Base-by-base conservation (phyloP, 2,329 filamentous ascomycete species). In the Colletotrichum tofieldiae region DNA sequence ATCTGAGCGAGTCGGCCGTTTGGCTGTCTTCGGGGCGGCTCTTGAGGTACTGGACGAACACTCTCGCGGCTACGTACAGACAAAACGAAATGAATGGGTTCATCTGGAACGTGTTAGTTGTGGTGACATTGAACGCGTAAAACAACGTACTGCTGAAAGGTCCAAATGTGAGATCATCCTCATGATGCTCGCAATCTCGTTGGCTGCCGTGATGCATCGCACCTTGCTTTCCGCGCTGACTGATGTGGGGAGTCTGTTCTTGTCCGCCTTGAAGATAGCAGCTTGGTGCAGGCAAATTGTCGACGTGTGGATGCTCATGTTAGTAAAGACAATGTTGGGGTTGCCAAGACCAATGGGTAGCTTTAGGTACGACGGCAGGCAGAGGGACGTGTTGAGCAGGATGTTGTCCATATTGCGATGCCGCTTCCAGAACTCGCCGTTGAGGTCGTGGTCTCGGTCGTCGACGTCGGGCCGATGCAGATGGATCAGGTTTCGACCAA, bases 211-310 rank as follows among this genome's bases (percentile, higher is more conserved):
- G 71, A 98, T 94, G 77, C 96, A 98, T 73, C 96, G 90, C 18
- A 96, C 90, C 81, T 98, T 98, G 81, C 95, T 98, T 79, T 98
- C 96, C 1, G 93, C 91, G 74, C 93, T 92, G 58, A 98, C 92
- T 23, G 93, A 92, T 1, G 89, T 85, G 0, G 94, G 92, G 73
- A 98, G 85, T 65, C 91, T 90, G 81, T 98, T 93, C 83, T 95
- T 96, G 77, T 98, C 96, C 0, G 95, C 95, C 80, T 98, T 98
- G 87, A 96, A 98, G 26, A 99, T 98, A 35, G 96, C 96, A 2
- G 96, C 96, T 83, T 99, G 96, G 78, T 99, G 96, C n/a, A 99
- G 86, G 81, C 96, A 98, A 65, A 99, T 98, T 1, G 94, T 95
- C 1, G 95, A 97, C 0, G 96, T 98, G 80, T 98, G 95, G 41